Conservation (phyloP, 192 early-diverging fungal genomes). For the Mortierella antarctica region DNA sequence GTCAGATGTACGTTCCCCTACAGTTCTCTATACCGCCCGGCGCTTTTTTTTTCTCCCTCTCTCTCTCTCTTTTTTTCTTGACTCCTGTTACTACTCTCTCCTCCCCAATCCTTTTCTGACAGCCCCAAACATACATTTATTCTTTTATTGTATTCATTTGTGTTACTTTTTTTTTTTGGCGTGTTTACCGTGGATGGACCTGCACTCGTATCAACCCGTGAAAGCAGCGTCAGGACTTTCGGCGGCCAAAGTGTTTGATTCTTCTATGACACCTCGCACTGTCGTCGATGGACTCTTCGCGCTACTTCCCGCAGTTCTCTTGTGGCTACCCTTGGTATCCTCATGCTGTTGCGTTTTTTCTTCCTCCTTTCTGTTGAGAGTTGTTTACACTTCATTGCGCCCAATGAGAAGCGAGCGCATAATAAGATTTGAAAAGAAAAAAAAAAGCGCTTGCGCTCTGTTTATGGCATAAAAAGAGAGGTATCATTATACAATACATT, state of each 20-base stretch:
- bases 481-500: not conserved
- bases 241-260: no score
- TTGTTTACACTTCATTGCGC: slow-evolving; percentile 27
- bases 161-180: not conserved
- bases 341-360: not conserved
- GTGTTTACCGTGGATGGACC: not conserved
- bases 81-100: not conserved
- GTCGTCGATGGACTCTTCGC: no score
- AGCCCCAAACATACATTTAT: not conserved
- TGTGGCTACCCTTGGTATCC: not conserved
- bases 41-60: no score
- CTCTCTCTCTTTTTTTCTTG: not conserved
- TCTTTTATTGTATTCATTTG: not conserved
- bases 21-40: no score
- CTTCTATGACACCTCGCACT: no score
- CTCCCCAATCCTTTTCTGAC: not conserved
- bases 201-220: no score
- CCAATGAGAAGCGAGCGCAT: slow-evolving; percentile 34
- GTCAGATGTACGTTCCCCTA: no score
- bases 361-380: not conserved
- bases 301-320: no score
- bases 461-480: slow-evolving; percentile 20
- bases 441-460: slow-evolving; percentile 29
- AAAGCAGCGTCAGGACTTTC: no score
- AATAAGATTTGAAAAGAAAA: slow-evolving; percentile 7